Evolutionary conservation across 2,329 filamentous ascomycete species (phyloP), one percentile per base, ranked within the genome.

Genomic region (Botryotinia globosa): DNA sequence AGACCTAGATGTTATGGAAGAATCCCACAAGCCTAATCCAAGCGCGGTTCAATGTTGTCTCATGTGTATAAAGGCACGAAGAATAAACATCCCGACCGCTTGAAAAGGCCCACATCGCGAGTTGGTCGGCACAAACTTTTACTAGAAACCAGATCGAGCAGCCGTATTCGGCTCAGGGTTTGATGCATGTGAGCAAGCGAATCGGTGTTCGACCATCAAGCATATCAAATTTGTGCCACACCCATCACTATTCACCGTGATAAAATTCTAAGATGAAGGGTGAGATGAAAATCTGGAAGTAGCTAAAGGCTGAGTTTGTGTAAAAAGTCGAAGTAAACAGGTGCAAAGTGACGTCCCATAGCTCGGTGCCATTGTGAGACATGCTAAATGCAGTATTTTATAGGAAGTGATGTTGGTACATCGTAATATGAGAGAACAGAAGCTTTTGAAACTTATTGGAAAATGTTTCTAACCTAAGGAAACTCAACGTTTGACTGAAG

Each of bases 91-190:
- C 16, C n/a, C 56, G 39, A 72, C 34, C 22, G 22, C 64, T 56
- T 71, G 65, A 54, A 72, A 39, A 54, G 71, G 71, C 42, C 32
- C 54, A 42, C 69, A 73, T 73, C 71, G 64, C 71, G 56, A 56
- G 56, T 73, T 44, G 10, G 10, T 56, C 42, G 32, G 69, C 44
- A 64, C 64, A 42, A 16, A 64, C 18, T n/a, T 14, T 29, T 69
- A 73, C 32, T 63, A 63, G 54, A 69, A 29, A 42, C 67, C 54
- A 45, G 54, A 62, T 62, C 7, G 48, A 45, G 67, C 54, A 70
- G 16, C 67, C 44, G 67, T 37, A 12, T 72, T 72, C 32, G 29
- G 69, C 64, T 72, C 64, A n/a, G 42, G 54, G 32, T 69, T 72
- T 56, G 61, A 42, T 51, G 54, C 56, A 42, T 54, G 56, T n/a